Conservation (phyloP, 2,329 filamentous ascomycete species). For the Cladophialophora yegresii region DNA sequence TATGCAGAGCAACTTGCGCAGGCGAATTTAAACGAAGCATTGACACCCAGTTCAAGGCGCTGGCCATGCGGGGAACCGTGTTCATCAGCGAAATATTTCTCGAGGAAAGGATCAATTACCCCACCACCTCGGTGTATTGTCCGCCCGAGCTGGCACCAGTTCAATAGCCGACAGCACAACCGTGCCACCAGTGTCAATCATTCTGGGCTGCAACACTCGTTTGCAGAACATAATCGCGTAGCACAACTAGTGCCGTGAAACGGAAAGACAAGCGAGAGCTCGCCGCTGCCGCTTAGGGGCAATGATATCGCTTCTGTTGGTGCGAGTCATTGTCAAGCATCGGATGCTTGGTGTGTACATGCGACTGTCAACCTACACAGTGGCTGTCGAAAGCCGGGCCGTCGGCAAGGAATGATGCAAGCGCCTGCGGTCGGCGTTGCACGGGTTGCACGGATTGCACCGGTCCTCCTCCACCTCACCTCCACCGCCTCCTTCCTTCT, state of each 20-base stretch:
- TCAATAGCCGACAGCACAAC: constrained; percentile 1
- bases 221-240: neutral
- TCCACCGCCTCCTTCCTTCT: neutral
- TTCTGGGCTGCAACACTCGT: neutral
- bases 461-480: neutral
- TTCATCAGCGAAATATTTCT: constrained; percentile 1
- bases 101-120: neutral
- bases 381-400: neutral
- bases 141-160: constrained; percentile 1
- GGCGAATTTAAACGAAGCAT: constrained; percentile 7
- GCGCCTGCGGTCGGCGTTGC: neutral
- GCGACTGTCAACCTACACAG: neutral
- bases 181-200: neutral
- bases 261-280: neutral
- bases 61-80: neutral
- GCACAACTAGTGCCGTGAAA: neutral
- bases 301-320: neutral
- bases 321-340: neutral
- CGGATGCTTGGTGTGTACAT: neutral
- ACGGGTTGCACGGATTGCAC: neutral
- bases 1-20: neutral
- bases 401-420: neutral
- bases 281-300: no score
- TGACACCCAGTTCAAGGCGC: neutral
- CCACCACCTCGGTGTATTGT: constrained; percentile 12